Base-by-base conservation (phyloP, 2,329 filamentous ascomycete species). In the Aspergillus hiratsukae region DNA sequence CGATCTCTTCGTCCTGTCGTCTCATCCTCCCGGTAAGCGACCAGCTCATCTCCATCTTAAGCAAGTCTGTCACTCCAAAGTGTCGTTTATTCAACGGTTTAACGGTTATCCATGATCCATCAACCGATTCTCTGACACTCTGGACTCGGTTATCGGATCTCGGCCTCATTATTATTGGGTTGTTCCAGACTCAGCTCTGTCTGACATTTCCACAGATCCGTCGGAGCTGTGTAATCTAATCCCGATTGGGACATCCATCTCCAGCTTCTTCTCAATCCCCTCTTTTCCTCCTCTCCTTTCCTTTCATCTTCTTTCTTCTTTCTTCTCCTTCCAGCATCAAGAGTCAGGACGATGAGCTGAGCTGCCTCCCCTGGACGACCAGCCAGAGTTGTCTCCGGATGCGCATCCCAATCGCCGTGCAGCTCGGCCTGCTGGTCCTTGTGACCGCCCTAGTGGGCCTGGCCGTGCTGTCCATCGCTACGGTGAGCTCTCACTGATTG, bases 351-450 rank as follows among this genome's bases (percentile, higher is more conserved):
- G 19, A 45, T 45, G 41, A 45, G 40, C 40, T 43, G 40, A 43
- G 40, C 8, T n/a, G n/a, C 3, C 40, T 43, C 9, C 19, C 23
- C 41, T 43, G 40, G 40, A 21, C 40, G 40, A 43, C 40, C 40
- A 21, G 40, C 40, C 40, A 43, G 40, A 43, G 40, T 43, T 53
- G 14, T 53, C 29, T 37, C 48, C 58, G 61, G 60, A 93, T 96
- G 90, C 86, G 91, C 73, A 85, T 96, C 72, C 87, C 89, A 56
- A 96, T 96, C 68, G 84, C 91, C 64, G 87, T 92, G 76, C 92
- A 97, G 82, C 82, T 97, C 66, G 90, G 86, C 63, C 81, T 87
- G 72, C 81, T 96, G 61, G 90, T 96, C 67, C 79, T 94, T 62
- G 69, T 90, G 58, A 85, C 88, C 58, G 86, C 90, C 50, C 82